phyloP scores from a whole-genome alignment of 805 yeast genomes.

The Cyberlindnera saturnus region DNA sequence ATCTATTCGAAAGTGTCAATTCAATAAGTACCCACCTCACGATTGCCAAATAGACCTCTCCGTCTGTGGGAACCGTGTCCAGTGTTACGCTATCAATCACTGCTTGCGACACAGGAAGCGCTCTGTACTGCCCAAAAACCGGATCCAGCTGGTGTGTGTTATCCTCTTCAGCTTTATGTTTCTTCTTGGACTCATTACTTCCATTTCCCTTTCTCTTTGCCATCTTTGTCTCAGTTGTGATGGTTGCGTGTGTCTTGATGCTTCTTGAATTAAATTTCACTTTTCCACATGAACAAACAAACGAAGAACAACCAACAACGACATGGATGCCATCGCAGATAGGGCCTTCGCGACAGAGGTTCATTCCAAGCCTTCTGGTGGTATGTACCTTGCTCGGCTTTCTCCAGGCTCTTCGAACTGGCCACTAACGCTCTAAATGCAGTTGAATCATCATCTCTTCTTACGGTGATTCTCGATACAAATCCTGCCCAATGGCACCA shows the following conservation, averaged over 20 bases:
- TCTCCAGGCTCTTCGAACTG: not conserved
- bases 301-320: not conserved
- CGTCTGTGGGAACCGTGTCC: slow-evolving; percentile 19
- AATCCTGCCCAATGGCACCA: slow-evolving; percentile 50
- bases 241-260: not conserved
- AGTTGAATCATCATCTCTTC: slow-evolving; percentile 72
- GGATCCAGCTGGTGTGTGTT: slow-evolving; percentile 15
- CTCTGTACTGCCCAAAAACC: slow-evolving; percentile 19
- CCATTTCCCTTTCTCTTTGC: slow-evolving; percentile 3
- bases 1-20: slow-evolving; percentile 1
- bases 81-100: slow-evolving; percentile 10
- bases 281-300: not conserved
- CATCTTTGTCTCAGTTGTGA: not conserved
- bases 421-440: not conserved
- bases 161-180: slow-evolving; percentile 1
- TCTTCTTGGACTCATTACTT: slow-evolving; percentile 1
- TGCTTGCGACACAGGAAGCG: slow-evolving; percentile 18
- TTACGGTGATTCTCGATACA: slow-evolving; percentile 73
- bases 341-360: slow-evolving; percentile 35
- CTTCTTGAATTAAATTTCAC: not conserved
- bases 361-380: slow-evolving; percentile 24
- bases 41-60: slow-evolving; percentile 22
- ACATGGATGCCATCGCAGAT: slow-evolving; percentile 67
- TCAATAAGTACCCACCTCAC: slow-evolving; percentile 12
- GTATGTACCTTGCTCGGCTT: slow-evolving; percentile 21